These are phyloP conservation scores for Magnusiomyces paraingens DNA, from an alignment of 1,139 yeast species.

Conservation along the genomic window DNA sequence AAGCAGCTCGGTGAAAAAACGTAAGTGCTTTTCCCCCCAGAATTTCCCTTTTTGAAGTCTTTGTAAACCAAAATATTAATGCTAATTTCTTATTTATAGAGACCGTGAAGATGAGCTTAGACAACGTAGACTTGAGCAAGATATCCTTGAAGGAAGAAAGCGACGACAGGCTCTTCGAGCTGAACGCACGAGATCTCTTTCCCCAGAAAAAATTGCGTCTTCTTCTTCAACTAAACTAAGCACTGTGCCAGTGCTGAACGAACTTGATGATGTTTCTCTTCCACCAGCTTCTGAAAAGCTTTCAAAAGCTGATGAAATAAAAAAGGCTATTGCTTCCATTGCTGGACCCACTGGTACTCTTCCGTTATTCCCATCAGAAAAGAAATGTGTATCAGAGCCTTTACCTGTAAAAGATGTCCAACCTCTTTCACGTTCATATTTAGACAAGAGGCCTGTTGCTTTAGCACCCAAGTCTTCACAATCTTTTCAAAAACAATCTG, in stretches of 20 bases:
- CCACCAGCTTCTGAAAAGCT: constrained; percentile 1
- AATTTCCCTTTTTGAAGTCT: not conserved
- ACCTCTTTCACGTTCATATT: no score
- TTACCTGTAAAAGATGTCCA: no score
- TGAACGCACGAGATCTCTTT: constrained; percentile 26
- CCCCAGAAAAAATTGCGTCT: constrained; percentile 22
- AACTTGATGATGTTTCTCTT: constrained; percentile 6
- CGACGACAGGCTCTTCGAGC: constrained; percentile 30
- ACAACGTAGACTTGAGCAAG: constrained; percentile 32
- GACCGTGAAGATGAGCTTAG: constrained; percentile 35
- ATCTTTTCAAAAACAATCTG: not conserved
- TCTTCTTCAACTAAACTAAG: not conserved
- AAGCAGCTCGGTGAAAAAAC: constrained; percentile 34
- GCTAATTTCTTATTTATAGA: constrained; percentile 15
- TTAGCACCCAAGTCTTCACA: not conserved
- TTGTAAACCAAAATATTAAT: not conserved
- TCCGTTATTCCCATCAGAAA: constrained; percentile 10
- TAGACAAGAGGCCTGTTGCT: not conserved
- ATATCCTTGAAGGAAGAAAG: constrained; percentile 30
- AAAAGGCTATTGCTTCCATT: constrained; percentile 20
- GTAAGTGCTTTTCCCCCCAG: constrained; percentile 18
- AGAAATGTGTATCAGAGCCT: not conserved
- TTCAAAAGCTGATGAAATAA: constrained; percentile 22
- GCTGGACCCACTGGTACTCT: constrained; percentile 21
- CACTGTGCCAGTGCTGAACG: constrained; percentile 3